Base-by-base conservation (phyloP, 129 eudicot species). In the Centella asiatica region DNA sequence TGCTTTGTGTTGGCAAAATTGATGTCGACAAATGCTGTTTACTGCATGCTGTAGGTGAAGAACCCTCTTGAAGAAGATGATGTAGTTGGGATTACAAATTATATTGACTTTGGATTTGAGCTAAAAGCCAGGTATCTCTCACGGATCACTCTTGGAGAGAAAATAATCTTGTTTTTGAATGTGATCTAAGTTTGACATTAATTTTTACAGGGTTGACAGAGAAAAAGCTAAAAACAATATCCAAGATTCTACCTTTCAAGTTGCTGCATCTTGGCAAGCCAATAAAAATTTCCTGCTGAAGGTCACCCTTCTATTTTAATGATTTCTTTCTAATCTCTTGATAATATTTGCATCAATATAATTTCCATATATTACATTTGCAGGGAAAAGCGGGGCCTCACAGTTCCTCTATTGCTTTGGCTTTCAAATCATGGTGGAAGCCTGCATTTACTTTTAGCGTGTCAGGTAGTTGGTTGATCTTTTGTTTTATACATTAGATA, bases 261-360 rank as follows among this genome's bases (percentile, higher is more conserved):
- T 86, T 50, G 97, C 88, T 65, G 97, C 97, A 68, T 90, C 97
- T 68, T 90, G 97, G 97, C 97, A 90, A 71, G 97, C 95, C 69
- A 90, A 90, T 70, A 86, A 86, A 76, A 86, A 90, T 71, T 68
- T 90, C 66, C 69, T 90, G 74, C 46, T 90, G 36, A 90, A 90
- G 97, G 97, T 86, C 42, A 33, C 40, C 6, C 52, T 58, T 18
- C 18, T 12, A 65, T 33, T 23, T 39, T 40, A 12, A 20, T 23
- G 19, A 3, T 22, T 65, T 29, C n/a, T 22, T 42, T 15, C 6
- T 25, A 33, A 29, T 48, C 34, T 44, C 28, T 23, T 37, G 51
- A 4, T 6, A 47, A 68, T 57, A 57, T 47, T 49, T 17, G 45
- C 54, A 29, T 57, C 40, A 12, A 26, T 25, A n/a, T 42, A 46